phyloP scores from a whole-genome alignment of 1,284 basidiomycete species.

The Bondarzewia mesenterica region DNA sequence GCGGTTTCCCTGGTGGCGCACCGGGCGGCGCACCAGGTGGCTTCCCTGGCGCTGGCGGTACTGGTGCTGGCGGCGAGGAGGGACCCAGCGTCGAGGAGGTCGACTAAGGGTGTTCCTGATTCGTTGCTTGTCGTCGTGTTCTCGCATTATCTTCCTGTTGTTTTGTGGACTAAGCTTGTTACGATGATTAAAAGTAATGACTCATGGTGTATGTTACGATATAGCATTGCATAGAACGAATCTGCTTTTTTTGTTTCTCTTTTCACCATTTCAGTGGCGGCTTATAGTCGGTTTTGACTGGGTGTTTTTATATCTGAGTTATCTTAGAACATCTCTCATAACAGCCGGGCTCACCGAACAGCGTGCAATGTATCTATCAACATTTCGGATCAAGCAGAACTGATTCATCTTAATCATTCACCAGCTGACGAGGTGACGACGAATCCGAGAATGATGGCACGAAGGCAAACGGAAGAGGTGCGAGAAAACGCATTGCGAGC shows the following conservation, averaged over 20 bases:
- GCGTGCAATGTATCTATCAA: too few species aligned
- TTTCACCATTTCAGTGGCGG: neutral
- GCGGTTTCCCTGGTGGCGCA: conserved; percentile 34
- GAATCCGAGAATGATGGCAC: too few species aligned
- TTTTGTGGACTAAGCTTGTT: conserved; percentile 7
- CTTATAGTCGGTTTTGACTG: neutral
- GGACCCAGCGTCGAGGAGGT: conserved; percentile 89
- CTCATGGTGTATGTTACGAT: conserved; percentile 15
- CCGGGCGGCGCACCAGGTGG: conserved; percentile 24
- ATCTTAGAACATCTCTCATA: too few species aligned
- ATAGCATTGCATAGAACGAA: conserved; percentile 14
- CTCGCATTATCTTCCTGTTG: conserved; percentile 7
- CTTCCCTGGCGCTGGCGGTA: conserved; percentile 33
- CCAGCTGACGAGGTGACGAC: too few species aligned
- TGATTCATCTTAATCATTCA: too few species aligned
- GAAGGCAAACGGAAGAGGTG: too few species aligned
- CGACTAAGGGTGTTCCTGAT: conserved; percentile 38
- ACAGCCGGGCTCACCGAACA: too few species aligned
- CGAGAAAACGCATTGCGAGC: too few species aligned
- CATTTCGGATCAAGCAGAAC: too few species aligned
- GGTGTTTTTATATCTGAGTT: neutral
- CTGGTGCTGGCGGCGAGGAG: conserved; percentile 39
- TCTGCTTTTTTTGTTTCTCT: conserved; percentile 4
- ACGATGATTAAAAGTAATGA: conserved; percentile 19
- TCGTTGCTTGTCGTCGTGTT: conserved; percentile 5